Base-by-base conservation (phyloP, 495 filamentous ascomycete genomes). In the Ramalina intermedia region DNA sequence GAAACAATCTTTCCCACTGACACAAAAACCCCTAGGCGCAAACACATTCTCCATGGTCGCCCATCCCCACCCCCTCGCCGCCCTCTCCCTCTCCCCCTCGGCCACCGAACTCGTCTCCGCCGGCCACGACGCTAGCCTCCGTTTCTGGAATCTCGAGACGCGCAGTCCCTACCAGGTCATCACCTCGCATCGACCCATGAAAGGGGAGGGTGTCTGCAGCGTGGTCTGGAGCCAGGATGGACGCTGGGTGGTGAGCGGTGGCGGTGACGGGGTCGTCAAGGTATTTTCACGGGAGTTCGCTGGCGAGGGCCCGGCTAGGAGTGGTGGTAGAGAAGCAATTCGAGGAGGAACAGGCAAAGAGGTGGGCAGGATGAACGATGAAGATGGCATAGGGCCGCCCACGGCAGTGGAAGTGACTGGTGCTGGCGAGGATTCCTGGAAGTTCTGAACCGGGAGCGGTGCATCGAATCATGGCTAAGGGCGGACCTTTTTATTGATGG, bases 41-140 rank as follows among this genome's bases (percentile, higher is more conserved):
- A 95, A 88, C 69, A 95, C 93, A 14, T 98, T 96, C 64, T 89
- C 81, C 55, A 96, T 98, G 91, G 79, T 96, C 48, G 91, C 91
- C 2, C 91, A 98, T 61, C 86, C 90, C 2, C 81, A 87, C 3
- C 79, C 91, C 37, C 95, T 96, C 56, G 88, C 91, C 13, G 78
- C 85, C 12, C 77, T 98, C 14, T 88, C 85, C 0, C 75, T 98
- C 26, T 91, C 84, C 50, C 90, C 91, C 11, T 88, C 95, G 58
- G 89, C 89, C 24, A 78, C 82, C 40, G 91, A 98, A 72, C 81
- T 96, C 6, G 93, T 98, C 41, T 93, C 87, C 48, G 93, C 86
- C 9, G 91, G 93, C 41, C 91, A 98, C 63, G 91, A 98, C 58
- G 88, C 90, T 43, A 85, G 81, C 48, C 73, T 98, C 46, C 82